Percentiles rank a stretch among this genome's conserved stretches.
Evolutionary conservation across 306 rosid species (phyloP).

Genomic region (Prunus armeniaca): DNA sequence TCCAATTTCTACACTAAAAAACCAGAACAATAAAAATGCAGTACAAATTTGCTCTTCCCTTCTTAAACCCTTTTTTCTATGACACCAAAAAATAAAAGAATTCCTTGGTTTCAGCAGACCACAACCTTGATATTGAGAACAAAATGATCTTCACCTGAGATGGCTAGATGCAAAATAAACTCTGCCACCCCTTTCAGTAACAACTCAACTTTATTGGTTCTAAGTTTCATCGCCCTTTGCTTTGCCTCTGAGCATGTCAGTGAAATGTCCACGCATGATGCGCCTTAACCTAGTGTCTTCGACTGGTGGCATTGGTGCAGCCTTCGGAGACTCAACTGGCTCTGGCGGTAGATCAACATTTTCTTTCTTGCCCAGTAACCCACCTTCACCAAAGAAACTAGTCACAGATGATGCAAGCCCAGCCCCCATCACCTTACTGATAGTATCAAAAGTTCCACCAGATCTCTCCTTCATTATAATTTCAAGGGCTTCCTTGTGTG

Average conservation of each 20-base stretch:
- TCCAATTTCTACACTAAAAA: not conserved
- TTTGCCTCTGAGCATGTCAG: conserved; percentile 87
- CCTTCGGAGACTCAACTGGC: conserved; percentile 47
- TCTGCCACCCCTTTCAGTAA: not conserved
- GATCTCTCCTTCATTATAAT: conserved; percentile 91
- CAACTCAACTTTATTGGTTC: conserved; percentile 32
- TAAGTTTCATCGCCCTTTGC: conserved; percentile 63
- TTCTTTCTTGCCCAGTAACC: conserved; percentile 84
- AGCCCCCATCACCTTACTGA: conserved; percentile 94
- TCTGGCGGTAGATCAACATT: conserved; percentile 36
- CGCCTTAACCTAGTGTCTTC: conserved; percentile 92
- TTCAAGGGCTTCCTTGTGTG: conserved; percentile 98
- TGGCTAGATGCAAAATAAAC: conserved; percentile 2
- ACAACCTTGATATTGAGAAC: conserved; percentile 7
- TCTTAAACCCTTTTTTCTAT: not conserved
- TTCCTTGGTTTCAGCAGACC: not conserved
- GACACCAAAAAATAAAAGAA: not conserved
- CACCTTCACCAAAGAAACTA: conserved; percentile 86
- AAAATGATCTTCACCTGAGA: conserved; percentile 19
- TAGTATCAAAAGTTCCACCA: conserved; percentile 83
- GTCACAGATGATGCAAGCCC: conserved; percentile 81
- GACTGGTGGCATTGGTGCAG: conserved; percentile 21
- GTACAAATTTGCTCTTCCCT: not conserved
- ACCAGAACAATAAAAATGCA: conserved; percentile 6
- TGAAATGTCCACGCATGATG: conserved; percentile 87